Evolutionary conservation across 2,329 filamentous ascomycete species (phyloP).

Genomic region (Hawksworthiomyces lignivorus): DNA sequence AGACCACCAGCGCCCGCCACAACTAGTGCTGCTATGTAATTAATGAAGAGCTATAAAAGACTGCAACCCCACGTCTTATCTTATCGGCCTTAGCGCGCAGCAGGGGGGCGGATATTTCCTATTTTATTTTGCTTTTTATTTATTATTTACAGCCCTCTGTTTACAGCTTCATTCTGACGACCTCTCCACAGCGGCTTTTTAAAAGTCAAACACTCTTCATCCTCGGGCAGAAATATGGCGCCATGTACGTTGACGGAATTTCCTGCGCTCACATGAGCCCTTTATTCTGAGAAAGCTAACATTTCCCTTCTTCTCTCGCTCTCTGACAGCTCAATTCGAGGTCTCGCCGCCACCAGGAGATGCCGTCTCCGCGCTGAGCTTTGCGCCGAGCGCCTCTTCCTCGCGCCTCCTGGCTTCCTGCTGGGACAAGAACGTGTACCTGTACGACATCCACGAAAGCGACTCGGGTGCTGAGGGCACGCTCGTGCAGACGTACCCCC

Average conservation of each 20-base stretch:
- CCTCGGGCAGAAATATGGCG: constrained; percentile 9
- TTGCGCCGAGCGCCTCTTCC: constrained; percentile 68
- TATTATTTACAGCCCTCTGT: constrained; percentile 9
- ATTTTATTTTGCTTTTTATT: constrained; percentile 3
- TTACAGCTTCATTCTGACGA: constrained; percentile 7
- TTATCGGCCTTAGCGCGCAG: constrained; percentile 14
- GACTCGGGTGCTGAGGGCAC: constrained; percentile 51
- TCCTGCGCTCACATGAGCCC: no score
- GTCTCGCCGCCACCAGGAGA: constrained; percentile 76
- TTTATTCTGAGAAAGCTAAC: no score
- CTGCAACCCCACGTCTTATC: constrained; percentile 16
- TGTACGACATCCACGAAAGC: constrained; percentile 64
- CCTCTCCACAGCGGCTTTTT: background rate
- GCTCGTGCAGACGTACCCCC: constrained; percentile 66
- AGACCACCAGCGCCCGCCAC: no score
- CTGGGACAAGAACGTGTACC: constrained; percentile 88
- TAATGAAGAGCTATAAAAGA: no score
- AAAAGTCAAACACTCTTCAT: no score
- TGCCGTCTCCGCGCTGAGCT: constrained; percentile 78
- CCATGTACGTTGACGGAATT: constrained; percentile 14
- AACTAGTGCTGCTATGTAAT: no score
- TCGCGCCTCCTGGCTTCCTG: constrained; percentile 80
- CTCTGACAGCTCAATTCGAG: constrained; percentile 46
- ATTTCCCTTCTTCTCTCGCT: no score
- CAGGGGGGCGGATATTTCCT: background rate